Evolutionary conservation across 1,284 basidiomycete species (phyloP), one percentile per base, ranked within the genome.

Genomic region (Neotropicomus parvogracilis): DNA sequence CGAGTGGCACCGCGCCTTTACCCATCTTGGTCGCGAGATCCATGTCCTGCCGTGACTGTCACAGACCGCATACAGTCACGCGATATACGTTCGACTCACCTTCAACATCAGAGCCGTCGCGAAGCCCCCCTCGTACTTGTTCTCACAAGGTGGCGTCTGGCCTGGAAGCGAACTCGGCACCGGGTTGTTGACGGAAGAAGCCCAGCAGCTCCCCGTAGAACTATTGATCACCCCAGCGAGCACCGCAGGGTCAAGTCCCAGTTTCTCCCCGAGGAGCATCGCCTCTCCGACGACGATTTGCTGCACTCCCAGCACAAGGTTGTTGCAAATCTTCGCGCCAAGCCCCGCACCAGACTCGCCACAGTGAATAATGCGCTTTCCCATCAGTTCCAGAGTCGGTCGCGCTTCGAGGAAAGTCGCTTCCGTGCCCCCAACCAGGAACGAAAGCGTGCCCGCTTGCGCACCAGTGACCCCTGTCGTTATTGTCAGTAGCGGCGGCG

Each of bases 241-340:
- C 26, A 91, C 72, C 9, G 78, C 75, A 14, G 90, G 79, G 44
- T 89, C 77, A 45, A 94, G 69, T 2, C 91, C 91, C 17, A 94
- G 69, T 51, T 77, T 81, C 64, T 83, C 76, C 8, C 91, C 91
- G 12, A 94, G 75, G 14, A 94, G 69, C 90, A 94, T 93, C 3
- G 86, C 89, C 68, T 94, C 91, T 11, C 78, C 84, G 2, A 88
- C 79, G 16, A 83, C 86, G 46, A 89, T 80, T 65, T 91, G 88
- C 57, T 91, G 77, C 2, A 89, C 83, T 3, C 86, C 86, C 31
- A 89, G 72, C 31, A 90, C 75, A 46, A 89, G 77, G 64, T 93
- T 93, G 68, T 93, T 93, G 70, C 87, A 90, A 35, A 93, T 90
- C 71, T 94, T 93, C 8, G 91, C 90, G 1, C 78, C 89, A 13